Percentiles rank a stretch among this genome's conserved stretches.
Evolutionary conservation across 23 red algal species (phyloP).

Genomic region (Gracilaria caudata): DNA sequence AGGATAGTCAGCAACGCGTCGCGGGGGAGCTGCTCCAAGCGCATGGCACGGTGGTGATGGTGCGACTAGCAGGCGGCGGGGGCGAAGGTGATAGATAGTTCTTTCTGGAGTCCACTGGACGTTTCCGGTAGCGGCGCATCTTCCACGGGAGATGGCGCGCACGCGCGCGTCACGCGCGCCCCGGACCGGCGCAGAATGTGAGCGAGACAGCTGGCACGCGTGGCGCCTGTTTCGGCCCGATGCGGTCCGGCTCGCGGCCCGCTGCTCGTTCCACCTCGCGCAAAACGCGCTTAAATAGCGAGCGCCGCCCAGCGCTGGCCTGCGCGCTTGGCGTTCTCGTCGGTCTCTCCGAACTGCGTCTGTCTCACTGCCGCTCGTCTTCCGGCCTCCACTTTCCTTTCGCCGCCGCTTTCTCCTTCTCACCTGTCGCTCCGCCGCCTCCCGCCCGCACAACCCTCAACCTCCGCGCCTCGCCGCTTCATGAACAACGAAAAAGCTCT

Average conservation of each 20-base stretch:
- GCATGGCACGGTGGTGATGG: constrained; percentile 4
- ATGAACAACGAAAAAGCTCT: constrained; percentile 33
- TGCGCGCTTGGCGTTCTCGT: not conserved
- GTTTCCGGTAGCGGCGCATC: not conserved
- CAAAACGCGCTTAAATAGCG: constrained; percentile 16
- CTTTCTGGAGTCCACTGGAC: too few relatives aligned
- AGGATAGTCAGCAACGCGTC: constrained; percentile 47
- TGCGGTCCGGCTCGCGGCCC: not conserved
- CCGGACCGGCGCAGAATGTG: too few relatives aligned
- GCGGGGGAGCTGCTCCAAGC: constrained; percentile 22
- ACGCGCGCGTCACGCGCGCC: too few relatives aligned
- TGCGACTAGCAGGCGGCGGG: not conserved
- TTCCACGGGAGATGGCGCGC: constrained; percentile 19
- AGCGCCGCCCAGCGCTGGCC: not conserved
- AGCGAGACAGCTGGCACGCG: not conserved
- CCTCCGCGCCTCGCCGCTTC: constrained; percentile 25
- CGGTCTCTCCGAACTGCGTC: not conserved
- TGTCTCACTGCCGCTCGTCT: not conserved
- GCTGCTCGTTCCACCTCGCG: constrained; percentile 11
- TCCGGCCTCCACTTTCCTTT: not conserved
- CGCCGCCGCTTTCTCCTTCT: not conserved
- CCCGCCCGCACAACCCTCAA: not conserved
- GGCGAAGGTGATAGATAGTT: not conserved
- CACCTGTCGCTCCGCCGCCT: not conserved
- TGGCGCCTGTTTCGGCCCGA: not conserved